These are phyloP conservation scores for Leccinum broughii DNA, from an alignment of 768 basidiomycete genomes.

Conservation along the genomic window DNA sequence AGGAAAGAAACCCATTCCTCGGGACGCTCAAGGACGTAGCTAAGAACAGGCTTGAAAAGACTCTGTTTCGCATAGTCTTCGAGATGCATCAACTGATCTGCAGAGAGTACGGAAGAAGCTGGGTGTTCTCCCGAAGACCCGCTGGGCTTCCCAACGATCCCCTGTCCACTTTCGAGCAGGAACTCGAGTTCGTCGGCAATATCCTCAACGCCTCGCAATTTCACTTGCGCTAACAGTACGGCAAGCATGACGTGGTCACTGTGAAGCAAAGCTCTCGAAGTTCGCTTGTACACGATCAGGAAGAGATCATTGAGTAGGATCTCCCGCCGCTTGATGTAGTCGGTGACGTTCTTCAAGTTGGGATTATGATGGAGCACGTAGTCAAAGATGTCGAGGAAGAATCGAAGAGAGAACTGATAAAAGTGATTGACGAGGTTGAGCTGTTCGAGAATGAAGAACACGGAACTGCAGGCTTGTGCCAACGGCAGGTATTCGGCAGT, in stretches of 20 bases:
- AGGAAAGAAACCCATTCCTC: constrained; percentile 75
- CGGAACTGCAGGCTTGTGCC: constrained; percentile 93
- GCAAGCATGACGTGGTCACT: constrained; percentile 90
- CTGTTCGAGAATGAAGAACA: constrained; percentile 97
- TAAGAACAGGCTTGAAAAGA: constrained; percentile 75
- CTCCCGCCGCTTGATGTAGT: constrained; percentile 69
- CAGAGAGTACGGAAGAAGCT: constrained; percentile 50
- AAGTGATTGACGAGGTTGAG: constrained; percentile 94
- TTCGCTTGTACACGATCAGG: constrained; percentile 82
- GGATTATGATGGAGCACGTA: constrained; percentile 92
- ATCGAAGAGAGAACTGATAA: constrained; percentile 96
- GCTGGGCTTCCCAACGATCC: constrained; percentile 42
- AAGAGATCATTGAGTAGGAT: constrained; percentile 89
- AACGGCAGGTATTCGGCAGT: constrained; percentile 93
- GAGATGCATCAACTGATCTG: constrained; percentile 70
- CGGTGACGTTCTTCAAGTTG: constrained; percentile 76
- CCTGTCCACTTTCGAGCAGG: constrained; percentile 47
- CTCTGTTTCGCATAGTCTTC: constrained; percentile 68
- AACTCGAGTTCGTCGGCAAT: too few species aligned
- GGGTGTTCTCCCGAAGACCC: constrained; percentile 37
- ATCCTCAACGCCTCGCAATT: too few species aligned
- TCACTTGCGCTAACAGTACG: constrained; percentile 82
- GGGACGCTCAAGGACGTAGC: constrained; percentile 59
- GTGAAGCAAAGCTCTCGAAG: constrained; percentile 87
- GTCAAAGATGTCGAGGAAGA: constrained; percentile 99